Evolutionary conservation across 768 basidiomycete species (phyloP).

Genomic region (Atractiella rhizophila): DNA sequence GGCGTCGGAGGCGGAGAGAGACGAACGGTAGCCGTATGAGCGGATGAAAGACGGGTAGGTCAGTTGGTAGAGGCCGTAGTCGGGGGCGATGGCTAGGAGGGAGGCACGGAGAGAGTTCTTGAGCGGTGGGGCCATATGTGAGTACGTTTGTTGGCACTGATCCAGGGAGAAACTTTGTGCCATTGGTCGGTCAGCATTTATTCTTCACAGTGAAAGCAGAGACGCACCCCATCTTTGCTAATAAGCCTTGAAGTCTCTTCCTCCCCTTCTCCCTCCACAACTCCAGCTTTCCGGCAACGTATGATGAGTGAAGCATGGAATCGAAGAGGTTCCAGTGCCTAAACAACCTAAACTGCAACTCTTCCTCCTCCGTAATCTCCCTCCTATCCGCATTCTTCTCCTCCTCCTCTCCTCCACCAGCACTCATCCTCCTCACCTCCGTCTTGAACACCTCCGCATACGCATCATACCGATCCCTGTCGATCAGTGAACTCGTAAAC

Average conservation of each 20-base stretch:
- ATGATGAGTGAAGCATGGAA: slow-evolving; percentile 90
- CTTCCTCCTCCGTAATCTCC: slow-evolving; percentile 26
- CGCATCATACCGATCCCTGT: slow-evolving; percentile 57
- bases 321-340: slow-evolving; percentile 97
- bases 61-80: slow-evolving; percentile 80
- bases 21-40: slow-evolving; percentile 65
- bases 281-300: slow-evolving; percentile 77
- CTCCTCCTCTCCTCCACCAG: background rate
- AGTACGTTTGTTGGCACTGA: slow-evolving; percentile 77
- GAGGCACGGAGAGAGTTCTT: slow-evolving; percentile 55
- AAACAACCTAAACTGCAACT: slow-evolving; percentile 79
- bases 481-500: slow-evolving; percentile 65
- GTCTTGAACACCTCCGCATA: slow-evolving; percentile 58
- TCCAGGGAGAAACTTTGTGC: slow-evolving; percentile 55
- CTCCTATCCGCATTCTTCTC: background rate
- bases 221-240: slow-evolving; percentile 90
- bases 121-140: slow-evolving; percentile 90
- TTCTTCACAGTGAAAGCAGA: background rate
- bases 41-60: slow-evolving; percentile 82
- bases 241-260: slow-evolving; percentile 60
- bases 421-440: slow-evolving; percentile 74
- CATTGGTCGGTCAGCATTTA: background rate
- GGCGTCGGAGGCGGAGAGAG: slow-evolving; percentile 76
- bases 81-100: slow-evolving; percentile 68
- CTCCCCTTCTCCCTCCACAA: slow-evolving; percentile 89